phyloP scores from a whole-genome alignment of 108 stramenopile species.

The Nitzschia palea region DNA sequence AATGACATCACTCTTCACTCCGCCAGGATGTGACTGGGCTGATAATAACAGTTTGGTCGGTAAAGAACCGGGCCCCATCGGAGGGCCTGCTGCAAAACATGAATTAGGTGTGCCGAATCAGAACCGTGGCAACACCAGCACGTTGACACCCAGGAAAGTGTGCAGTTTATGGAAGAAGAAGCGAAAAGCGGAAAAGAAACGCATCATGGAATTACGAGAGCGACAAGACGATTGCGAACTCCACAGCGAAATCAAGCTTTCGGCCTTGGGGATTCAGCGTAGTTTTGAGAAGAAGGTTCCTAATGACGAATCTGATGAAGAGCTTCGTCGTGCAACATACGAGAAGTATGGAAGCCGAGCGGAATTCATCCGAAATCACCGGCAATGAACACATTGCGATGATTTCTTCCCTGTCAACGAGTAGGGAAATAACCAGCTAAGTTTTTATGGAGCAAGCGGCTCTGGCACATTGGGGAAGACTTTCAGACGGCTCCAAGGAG shows the following conservation, averaged over 20 bases:
- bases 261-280: constrained; percentile 7
- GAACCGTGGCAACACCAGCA: background rate
- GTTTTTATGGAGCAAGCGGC: background rate
- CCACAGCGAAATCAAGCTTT: constrained; percentile 17
- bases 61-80: background rate
- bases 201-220: background rate
- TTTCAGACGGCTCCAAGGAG: background rate
- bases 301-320: constrained; percentile 12
- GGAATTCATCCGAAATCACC: background rate
- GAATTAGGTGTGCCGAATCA: no score
- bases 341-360: constrained; percentile 22
- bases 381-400: background rate
- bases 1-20: constrained; percentile 13
- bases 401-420: background rate
- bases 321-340: constrained; percentile 11
- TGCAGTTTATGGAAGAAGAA: constrained; percentile 27
- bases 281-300: constrained; percentile 5
- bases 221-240: constrained; percentile 11
- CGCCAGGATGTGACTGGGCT: constrained; percentile 15
- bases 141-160: constrained; percentile 7
- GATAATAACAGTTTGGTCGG: constrained; percentile 11
- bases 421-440: background rate
- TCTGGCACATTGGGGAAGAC: no score
- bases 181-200: constrained; percentile 16
- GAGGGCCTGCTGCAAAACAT: background rate